Conservation (phyloP, 495 filamentous ascomycete genomes). For the Aspergillus haitiensis region DNA sequence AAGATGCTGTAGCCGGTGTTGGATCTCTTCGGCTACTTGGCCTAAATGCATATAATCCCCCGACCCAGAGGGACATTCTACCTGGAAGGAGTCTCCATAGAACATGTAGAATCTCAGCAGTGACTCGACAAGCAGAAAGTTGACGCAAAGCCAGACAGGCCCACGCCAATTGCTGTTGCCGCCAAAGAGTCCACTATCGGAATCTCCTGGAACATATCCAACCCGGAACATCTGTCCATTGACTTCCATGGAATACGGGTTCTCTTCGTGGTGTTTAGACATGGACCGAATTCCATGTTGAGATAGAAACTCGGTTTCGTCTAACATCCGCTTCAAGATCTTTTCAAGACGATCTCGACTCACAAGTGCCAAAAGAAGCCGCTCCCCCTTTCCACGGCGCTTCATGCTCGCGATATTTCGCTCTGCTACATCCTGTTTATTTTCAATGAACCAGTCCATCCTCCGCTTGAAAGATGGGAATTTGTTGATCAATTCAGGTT, state of each 20-base stretch:
- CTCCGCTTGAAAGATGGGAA: slow-evolving; percentile 93
- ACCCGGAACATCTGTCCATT: slow-evolving; percentile 89
- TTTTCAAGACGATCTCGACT: slow-evolving; percentile 83
- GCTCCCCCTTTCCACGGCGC: slow-evolving; percentile 81
- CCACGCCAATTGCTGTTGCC: slow-evolving; percentile 97
- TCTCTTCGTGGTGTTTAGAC: slow-evolving; percentile 86
- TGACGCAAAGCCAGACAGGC: slow-evolving; percentile 94
- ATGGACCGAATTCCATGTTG: slow-evolving; percentile 89
- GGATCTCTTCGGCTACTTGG: slow-evolving; percentile 93
- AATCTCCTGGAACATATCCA: slow-evolving; percentile 88
- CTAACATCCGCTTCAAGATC: slow-evolving; percentile 87
- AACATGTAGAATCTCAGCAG: slow-evolving; percentile 92
- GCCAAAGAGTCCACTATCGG: slow-evolving; percentile 88
- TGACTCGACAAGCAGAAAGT: slow-evolving; percentile 91
- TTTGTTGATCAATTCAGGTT: slow-evolving; percentile 88
- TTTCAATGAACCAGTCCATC: slow-evolving; percentile 88
- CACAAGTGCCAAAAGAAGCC: slow-evolving; percentile 81
- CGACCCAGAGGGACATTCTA: slow-evolving; percentile 92
- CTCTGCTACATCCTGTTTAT: slow-evolving; percentile 78
- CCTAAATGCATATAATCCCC: slow-evolving; percentile 95
- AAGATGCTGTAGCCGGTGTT: slow-evolving; percentile 91
- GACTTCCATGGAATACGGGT: slow-evolving; percentile 94
- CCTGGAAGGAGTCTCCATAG: slow-evolving; percentile 82
- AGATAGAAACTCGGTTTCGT: slow-evolving; percentile 89
- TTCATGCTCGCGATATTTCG: slow-evolving; percentile 91